These are phyloP conservation scores for Trametes coccinea DNA, from an alignment of 768 basidiomycete genomes.

Conservation along the genomic window DNA sequence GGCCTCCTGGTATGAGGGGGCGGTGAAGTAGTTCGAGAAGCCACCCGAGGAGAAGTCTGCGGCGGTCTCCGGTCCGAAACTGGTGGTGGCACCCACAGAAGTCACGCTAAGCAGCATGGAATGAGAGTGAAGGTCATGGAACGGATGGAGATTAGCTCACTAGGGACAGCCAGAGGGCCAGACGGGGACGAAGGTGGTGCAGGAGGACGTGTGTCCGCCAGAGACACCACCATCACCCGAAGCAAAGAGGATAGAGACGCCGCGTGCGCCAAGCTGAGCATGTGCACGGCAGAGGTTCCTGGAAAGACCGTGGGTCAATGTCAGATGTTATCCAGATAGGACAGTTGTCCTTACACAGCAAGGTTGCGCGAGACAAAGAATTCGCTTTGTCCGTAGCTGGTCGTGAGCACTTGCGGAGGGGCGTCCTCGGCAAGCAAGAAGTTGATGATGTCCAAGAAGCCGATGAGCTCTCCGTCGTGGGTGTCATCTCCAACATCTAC, in stretches of 20 bases:
- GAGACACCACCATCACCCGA: constrained; percentile 74
- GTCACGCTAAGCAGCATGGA: constrained; percentile 36
- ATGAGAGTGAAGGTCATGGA: background rate
- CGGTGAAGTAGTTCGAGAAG: constrained; percentile 63
- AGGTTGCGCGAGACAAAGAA: constrained; percentile 61
- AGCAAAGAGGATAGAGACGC: constrained; percentile 62
- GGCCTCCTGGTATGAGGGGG: constrained; percentile 53
- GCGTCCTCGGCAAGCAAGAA: constrained; percentile 45
- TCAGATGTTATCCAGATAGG: constrained; percentile 41
- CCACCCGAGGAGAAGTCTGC: constrained; percentile 69
- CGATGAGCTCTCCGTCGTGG: constrained; percentile 26
- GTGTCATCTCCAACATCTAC: constrained; percentile 41
- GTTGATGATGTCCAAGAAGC: constrained; percentile 53
- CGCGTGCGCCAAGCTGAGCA: constrained; percentile 68
- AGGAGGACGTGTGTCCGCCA: constrained; percentile 44
- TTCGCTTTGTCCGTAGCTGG: constrained; percentile 73
- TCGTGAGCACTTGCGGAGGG: constrained; percentile 61
- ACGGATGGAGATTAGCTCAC: constrained; percentile 24
- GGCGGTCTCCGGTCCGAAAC: constrained; percentile 57
- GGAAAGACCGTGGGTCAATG: constrained; percentile 45
- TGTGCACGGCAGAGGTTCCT: constrained; percentile 56
- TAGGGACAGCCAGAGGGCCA: constrained; percentile 57
- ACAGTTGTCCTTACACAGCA: constrained; percentile 41
- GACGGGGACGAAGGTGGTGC: constrained; percentile 46
- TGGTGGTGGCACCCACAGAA: constrained; percentile 62